A percentile compares a stretch with the other conserved stretches of the same genome.
Evolutionary conservation across 352 stramenopile species (phyloP).

Genomic region (Pythium insidiosum): DNA sequence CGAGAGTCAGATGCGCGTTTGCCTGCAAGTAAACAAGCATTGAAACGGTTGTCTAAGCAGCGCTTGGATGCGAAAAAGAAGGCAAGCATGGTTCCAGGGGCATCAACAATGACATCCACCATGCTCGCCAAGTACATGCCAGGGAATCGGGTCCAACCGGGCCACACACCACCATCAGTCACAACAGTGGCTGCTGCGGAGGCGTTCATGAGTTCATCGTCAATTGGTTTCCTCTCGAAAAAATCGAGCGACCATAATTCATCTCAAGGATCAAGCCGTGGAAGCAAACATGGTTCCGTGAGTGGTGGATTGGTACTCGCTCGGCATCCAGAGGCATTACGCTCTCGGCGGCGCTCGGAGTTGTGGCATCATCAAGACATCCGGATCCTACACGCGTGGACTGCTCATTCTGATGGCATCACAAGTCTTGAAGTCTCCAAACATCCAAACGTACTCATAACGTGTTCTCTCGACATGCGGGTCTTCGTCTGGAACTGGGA

Average conservation of each 20-base stretch:
- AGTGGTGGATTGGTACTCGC: too few species aligned
- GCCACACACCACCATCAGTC: slow-evolving; percentile 17
- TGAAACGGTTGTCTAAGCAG: slow-evolving; percentile 27
- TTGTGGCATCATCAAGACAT: slow-evolving; percentile 25
- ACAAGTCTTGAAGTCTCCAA: slow-evolving; percentile 50
- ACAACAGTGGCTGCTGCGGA: slow-evolving; percentile 32
- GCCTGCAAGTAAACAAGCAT: slow-evolving; percentile 22
- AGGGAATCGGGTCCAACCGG: slow-evolving; percentile 6
- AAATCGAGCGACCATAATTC: too few species aligned
- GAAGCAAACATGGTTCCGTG: too few species aligned
- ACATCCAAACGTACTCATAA: slow-evolving; percentile 54
- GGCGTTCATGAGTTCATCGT: slow-evolving; percentile 30
- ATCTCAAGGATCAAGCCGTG: too few species aligned
- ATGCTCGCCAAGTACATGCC: slow-evolving; percentile 12
- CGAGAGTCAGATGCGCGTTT: too few species aligned
- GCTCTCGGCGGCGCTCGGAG: background rate
- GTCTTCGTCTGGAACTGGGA: slow-evolving; percentile 71
- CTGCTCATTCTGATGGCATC: slow-evolving; percentile 37
- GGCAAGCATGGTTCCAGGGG: background rate
- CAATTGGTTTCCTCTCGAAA: too few species aligned
- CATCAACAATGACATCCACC: background rate
- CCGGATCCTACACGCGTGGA: slow-evolving; percentile 27
- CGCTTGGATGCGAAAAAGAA: slow-evolving; percentile 10
- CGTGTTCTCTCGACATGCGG: slow-evolving; percentile 50
- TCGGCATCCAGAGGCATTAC: background rate